phyloP scores from a whole-genome alignment of 306 rosid genomes.

The Begonia masoniana region DNA sequence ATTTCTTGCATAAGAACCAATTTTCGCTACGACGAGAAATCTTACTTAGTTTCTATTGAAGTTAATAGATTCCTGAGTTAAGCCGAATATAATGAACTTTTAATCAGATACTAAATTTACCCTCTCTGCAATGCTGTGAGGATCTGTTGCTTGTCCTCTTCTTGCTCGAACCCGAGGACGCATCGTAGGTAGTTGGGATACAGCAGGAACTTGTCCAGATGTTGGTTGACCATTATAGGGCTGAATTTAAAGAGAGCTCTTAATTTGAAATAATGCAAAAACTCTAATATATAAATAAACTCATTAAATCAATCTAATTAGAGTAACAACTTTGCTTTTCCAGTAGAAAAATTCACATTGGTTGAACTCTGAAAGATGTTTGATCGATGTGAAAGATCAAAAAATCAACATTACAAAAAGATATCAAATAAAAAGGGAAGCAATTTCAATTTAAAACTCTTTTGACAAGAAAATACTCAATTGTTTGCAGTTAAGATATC shows the following conservation, averaged over 20 bases:
- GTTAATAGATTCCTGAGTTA: not conserved
- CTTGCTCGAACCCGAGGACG: conserved; percentile 93
- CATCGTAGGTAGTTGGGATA: conserved; percentile 46
- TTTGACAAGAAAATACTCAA: too few relatives aligned
- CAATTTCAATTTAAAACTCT: too few relatives aligned
- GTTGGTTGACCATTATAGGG: conserved; percentile 42
- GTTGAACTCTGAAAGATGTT: too few relatives aligned
- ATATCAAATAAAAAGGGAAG: too few relatives aligned
- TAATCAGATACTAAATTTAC: conserved; percentile 20
- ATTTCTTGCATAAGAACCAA: not conserved
- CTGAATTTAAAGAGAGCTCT: conserved; percentile 10
- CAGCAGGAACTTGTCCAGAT: conserved; percentile 19
- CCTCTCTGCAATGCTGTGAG: conserved; percentile 94
- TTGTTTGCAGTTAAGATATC: too few relatives aligned
- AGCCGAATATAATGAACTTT: not conserved
- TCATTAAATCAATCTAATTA: too few relatives aligned
- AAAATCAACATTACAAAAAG: too few relatives aligned
- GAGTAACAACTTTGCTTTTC: too few relatives aligned
- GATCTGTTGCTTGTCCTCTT: conserved; percentile 97
- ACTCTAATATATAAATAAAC: too few relatives aligned
- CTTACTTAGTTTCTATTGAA: not conserved
- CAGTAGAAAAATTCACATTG: too few relatives aligned
- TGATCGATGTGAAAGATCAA: too few relatives aligned
- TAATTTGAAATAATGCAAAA: not conserved
- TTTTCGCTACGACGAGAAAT: not conserved